These are phyloP conservation scores for Penicillium dipodomyicola DNA, from an alignment of 495 filamentous ascomycete species.

Conservation along the genomic window DNA sequence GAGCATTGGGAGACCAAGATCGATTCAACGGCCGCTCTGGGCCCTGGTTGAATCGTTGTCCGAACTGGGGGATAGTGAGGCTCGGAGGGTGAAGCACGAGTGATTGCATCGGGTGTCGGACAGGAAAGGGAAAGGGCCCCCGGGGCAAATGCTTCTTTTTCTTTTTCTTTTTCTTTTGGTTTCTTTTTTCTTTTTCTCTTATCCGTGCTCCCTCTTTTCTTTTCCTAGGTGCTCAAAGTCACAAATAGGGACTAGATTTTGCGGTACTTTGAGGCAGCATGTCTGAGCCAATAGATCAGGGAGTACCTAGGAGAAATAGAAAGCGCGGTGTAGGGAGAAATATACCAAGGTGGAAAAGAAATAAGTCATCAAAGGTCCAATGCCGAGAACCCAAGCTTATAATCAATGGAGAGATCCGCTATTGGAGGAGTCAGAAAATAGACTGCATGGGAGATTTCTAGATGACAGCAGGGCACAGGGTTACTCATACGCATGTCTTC, in stretches of 20 bases:
- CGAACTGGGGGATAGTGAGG: slow-evolving; percentile 43
- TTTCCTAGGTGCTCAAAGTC: slow-evolving; percentile 5
- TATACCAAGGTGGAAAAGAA: slow-evolving; percentile 11
- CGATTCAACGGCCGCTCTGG: slow-evolving; percentile 68
- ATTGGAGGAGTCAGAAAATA: slow-evolving; percentile 50
- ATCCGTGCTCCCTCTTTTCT: not conserved
- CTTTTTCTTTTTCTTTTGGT: slow-evolving; percentile 1
- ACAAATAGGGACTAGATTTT: slow-evolving; percentile 25
- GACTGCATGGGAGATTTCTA: slow-evolving; percentile 40
- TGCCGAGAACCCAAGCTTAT: slow-evolving; percentile 38
- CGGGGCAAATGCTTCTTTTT: slow-evolving; percentile 19
- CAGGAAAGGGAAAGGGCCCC: slow-evolving; percentile 18
- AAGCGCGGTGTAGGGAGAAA: slow-evolving; percentile 15
- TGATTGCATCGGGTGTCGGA: slow-evolving; percentile 47
- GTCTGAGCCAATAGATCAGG: slow-evolving; percentile 28
- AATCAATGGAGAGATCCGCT: slow-evolving; percentile 37
- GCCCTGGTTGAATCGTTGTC: slow-evolving; percentile 49
- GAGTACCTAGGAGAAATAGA: slow-evolving; percentile 6
- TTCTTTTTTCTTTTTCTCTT: not conserved
- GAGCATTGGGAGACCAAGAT: slow-evolving; percentile 64
- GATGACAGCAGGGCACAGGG: slow-evolving; percentile 47
- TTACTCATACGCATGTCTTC: slow-evolving; percentile 44
- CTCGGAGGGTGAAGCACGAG: slow-evolving; percentile 48
- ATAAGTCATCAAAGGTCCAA: slow-evolving; percentile 24
- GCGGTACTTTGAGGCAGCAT: slow-evolving; percentile 35